Evolutionary conservation across 768 basidiomycete species (phyloP), one percentile per base, ranked within the genome.

Genomic region (Pulveroboletus sp.): DNA sequence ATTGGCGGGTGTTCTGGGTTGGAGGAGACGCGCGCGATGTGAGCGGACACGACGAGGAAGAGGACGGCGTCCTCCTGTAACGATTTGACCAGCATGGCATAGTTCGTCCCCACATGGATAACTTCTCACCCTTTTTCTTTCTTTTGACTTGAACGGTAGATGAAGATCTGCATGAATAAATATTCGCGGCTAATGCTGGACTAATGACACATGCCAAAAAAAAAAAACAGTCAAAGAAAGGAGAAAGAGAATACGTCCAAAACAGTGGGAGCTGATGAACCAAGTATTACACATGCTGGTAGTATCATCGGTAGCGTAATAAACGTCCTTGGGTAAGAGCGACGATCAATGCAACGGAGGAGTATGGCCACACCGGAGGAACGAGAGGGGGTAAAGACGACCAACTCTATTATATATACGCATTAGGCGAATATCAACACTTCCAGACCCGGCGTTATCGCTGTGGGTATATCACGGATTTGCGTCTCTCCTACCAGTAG

Each of bases 1-100:
- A 93, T 60, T 93, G 82, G 78, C 73, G 89, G 18, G 78, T 92
- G 11, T 83, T 92, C 61, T 93, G 89, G 89, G 69, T 90, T 9
- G 89, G 89, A 0, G 86, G 86, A 18, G 70, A 70, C 57, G 67
- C 62, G 33, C 69, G 48, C 47, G 67, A 60, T 14, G 54, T 64
- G 56, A 55, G 66, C 59, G 50, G 43, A 18, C 6, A 41, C 9
- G 41, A 47, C 24, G 66, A 66, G 6, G 69, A 69, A 28, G 68
- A 67, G 11, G 66, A 71, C 31, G 60, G 62, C 27, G 21, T 66
- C 30, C 66, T 68, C 46, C 57, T 66, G 33, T 66, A 39, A 61
- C 3, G 15, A n/a, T 17, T 8, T 51, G 35, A 27, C 15, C 6
- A 43, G 11, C 7, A 10, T 15, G 5, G 17, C 35, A 31, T 17